Base-by-base conservation (phyloP, 1,284 basidiomycete species). In the Laetiporus sulphureus region DNA sequence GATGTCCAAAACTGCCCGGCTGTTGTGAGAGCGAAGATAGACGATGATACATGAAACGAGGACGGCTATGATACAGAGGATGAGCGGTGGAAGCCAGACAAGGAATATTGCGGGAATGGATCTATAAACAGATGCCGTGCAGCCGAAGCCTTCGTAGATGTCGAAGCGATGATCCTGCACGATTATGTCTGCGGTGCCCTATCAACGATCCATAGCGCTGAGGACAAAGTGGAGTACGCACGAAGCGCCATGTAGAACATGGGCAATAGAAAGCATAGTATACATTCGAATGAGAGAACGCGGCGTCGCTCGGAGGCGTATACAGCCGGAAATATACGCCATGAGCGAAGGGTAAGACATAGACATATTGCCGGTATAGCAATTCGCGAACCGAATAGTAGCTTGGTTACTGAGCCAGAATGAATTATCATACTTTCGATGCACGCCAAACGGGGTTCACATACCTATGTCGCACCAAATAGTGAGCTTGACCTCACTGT, bases 91-190 rank as follows among this genome's bases (percentile, higher is more conserved):
- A 19, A 77, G 47, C 71, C 72, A 78, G 39, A 83, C 67, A 32
- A 86, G 50, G 39, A 77, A 57, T 45, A 82, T 57, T 0, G 73
- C 67, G 7, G 71, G 57, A 1, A 67, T 50, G 2, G 79, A 77
- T 36, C 70, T 66, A 54, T 78, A 75, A 12, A 72, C 69, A 0
- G 80, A 68, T 1, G 80, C 69, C 29, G 68, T 65, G 58, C 85
- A 88, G 12, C 84, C 85, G 47, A 76, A 72, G 46, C 77, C 68
- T 54, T 76, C 61, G 36, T 73, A 60, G 40, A 89, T 63, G 58
- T 83, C 76, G 60, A 84, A 88, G 36, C 85, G 75, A 60, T 77
- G 75, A 45, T 77, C 75, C 58, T 88, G 85, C 13, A 76, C 75
- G 43, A 79, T 59, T 30, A 74, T 55, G 53, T 85, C 83, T 86